Percentiles rank a stretch among this genome's conserved stretches.
Conservation (phyloP, 306 rosid genomes). For the Luffa acutangula region DNA sequence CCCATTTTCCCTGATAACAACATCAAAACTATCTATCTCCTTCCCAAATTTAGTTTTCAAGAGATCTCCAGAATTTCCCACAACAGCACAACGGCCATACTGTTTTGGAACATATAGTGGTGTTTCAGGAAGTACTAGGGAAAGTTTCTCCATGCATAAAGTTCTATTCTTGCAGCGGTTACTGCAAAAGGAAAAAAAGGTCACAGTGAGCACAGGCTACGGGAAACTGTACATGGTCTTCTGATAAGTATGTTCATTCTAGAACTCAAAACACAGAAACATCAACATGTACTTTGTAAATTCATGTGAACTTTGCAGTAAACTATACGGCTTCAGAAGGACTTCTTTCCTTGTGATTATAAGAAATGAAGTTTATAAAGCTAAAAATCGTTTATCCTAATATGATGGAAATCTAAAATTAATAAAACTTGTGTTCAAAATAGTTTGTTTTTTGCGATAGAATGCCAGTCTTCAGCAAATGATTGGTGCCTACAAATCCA, state of each 20-base stretch:
- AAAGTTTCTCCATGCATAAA: slow-evolving; percentile 76
- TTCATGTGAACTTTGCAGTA: not conserved
- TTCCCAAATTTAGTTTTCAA: slow-evolving; percentile 82
- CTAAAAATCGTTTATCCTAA: not conserved
- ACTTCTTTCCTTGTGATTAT: not conserved
- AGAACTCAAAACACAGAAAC: not conserved
- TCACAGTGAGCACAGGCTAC: not conserved
- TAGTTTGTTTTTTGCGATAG: not conserved
- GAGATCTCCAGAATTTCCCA: slow-evolving; percentile 96
- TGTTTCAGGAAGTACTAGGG: slow-evolving; percentile 79
- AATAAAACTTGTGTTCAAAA: not conserved
- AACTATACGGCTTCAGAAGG: not conserved
- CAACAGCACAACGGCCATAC: slow-evolving; percentile 91
- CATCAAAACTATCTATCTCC: slow-evolving; percentile 84
- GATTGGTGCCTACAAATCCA: not conserved
- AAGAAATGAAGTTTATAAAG: not conserved
- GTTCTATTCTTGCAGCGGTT: slow-evolving; percentile 69
- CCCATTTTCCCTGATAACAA: slow-evolving; percentile 89
- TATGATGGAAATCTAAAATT: not conserved
- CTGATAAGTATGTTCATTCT: not conserved
- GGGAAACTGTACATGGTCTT: not conserved
- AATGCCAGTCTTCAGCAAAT: not conserved
- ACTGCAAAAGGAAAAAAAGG: slow-evolving; percentile 34
- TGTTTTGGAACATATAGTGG: slow-evolving; percentile 83
- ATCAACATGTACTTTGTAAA: not conserved